These are phyloP conservation scores for Coccomyxa subellipsoidea DNA, from an alignment of 163 green algal genomes.

Conservation along the genomic window DNA sequence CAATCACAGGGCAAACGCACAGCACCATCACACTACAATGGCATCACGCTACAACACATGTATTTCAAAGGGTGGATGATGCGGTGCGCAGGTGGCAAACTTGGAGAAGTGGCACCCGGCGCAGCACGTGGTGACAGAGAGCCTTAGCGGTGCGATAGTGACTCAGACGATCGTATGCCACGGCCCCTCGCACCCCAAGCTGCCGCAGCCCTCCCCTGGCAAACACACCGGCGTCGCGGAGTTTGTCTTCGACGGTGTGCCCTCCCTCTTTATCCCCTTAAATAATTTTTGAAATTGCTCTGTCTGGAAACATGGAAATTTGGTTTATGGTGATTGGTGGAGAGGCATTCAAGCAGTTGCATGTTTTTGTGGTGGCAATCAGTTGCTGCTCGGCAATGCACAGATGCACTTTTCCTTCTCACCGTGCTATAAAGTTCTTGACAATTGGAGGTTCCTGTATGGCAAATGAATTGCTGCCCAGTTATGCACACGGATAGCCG, in stretches of 20 bases:
- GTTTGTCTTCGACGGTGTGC: conserved; percentile 13
- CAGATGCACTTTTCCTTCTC: no score
- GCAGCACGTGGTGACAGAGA: conserved; percentile 26
- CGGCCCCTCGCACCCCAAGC: neutral
- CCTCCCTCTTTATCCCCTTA: neutral
- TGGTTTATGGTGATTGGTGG: neutral
- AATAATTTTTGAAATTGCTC: no score
- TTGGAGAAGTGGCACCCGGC: conserved; percentile 26
- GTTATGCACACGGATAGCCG: no score
- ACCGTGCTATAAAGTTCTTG: no score
- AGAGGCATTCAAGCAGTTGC: neutral
- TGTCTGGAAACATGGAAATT: neutral
- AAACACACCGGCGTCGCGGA: conserved; percentile 14
- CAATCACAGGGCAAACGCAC: no score
- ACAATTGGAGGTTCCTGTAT: no score
- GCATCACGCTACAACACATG: no score
- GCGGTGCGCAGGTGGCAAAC: conserved; percentile 5
- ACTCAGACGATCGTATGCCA: conserved; percentile 19
- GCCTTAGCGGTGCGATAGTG: conserved; percentile 17
- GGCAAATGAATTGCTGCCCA: no score
- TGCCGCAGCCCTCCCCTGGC: neutral
- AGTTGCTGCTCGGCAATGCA: no score
- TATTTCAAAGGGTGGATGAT: no score
- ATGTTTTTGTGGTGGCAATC: no score
- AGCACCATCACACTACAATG: no score